These are phyloP conservation scores for Boletus sp. DNA, from an alignment of 768 basidiomycete genomes.

Conservation along the genomic window DNA sequence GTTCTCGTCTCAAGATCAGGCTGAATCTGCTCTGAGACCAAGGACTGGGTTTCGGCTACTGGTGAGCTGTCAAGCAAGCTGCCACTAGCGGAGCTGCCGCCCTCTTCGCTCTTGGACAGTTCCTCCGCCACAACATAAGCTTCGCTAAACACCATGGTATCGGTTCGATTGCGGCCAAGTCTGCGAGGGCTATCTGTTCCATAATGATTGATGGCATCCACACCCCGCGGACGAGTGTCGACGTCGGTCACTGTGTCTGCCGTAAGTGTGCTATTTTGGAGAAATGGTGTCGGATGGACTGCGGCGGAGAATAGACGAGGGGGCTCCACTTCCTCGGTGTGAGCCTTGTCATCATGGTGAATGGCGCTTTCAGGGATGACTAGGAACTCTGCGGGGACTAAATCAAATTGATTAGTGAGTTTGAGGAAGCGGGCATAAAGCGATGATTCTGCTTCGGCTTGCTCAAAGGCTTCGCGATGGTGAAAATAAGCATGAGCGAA, in stretches of 20 bases:
- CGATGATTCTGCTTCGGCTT: constrained; percentile 87
- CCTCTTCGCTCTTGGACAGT: constrained; percentile 26
- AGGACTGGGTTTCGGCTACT: constrained; percentile 9
- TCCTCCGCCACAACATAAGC: constrained; percentile 40
- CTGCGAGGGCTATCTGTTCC: constrained; percentile 43
- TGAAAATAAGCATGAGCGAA: constrained; percentile 97
- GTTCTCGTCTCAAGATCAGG: constrained; percentile 10
- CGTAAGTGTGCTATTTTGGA: constrained; percentile 12
- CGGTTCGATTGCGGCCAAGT: constrained; percentile 58
- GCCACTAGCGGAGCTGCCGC: not conserved
- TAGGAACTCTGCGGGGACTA: constrained; percentile 82
- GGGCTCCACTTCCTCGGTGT: constrained; percentile 35
- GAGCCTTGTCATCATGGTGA: constrained; percentile 27
- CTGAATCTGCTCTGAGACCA: constrained; percentile 8
- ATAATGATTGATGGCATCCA: constrained; percentile 12
- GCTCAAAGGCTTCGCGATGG: constrained; percentile 88
- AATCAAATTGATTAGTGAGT: constrained; percentile 73
- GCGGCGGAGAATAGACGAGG: constrained; percentile 42
- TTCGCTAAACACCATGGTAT: constrained; percentile 72
- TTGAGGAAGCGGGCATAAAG: constrained; percentile 89
- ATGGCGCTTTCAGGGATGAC: constrained; percentile 61
- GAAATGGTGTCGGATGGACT: constrained; percentile 29
- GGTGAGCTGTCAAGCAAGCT: constrained; percentile 14
- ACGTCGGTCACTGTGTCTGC: constrained; percentile 5
- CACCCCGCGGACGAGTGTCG: constrained; percentile 19